phyloP scores from a whole-genome alignment of 2,329 filamentous ascomycete species.

The Fusarium sp. region DNA sequence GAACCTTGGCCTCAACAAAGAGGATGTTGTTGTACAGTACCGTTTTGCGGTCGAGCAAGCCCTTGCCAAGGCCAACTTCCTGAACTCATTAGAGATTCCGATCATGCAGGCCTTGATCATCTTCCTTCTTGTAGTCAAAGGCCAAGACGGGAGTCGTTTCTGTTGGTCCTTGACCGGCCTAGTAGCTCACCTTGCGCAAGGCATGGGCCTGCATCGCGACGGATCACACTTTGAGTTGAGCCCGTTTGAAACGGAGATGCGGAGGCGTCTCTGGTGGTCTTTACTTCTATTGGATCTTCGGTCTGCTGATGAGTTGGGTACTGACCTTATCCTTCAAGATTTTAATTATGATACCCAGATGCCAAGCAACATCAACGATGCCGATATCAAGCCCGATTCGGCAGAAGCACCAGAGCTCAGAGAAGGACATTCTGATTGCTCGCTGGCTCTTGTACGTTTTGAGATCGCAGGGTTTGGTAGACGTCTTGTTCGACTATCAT shows the following conservation, averaged over 20 bases:
- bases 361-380: slow-evolving; percentile 66
- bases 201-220: slow-evolving; percentile 72
- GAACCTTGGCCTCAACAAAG: slow-evolving; percentile 60
- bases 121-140: slow-evolving; percentile 65
- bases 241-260: slow-evolving; percentile 71
- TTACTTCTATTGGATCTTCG: slow-evolving; percentile 69
- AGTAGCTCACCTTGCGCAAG: slow-evolving; percentile 69
- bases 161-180: slow-evolving; percentile 72
- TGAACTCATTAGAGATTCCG: slow-evolving; percentile 68
- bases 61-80: slow-evolving; percentile 68
- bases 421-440: slow-evolving; percentile 66
- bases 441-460: slow-evolving; percentile 62
- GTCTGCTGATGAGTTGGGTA: slow-evolving; percentile 67
- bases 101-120: slow-evolving; percentile 71
- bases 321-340: slow-evolving; percentile 59
- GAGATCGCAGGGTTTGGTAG: slow-evolving; percentile 63
- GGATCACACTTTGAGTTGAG: slow-evolving; percentile 64
- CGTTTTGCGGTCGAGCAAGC: slow-evolving; percentile 69
- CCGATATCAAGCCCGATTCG: slow-evolving; percentile 61
- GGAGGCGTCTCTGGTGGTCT: slow-evolving; percentile 73
- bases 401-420: slow-evolving; percentile 62
- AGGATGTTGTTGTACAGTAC: slow-evolving; percentile 61
- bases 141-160: slow-evolving; percentile 64
- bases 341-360: slow-evolving; percentile 62
- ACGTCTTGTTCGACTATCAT: slow-evolving; percentile 53